Evolutionary conservation across 2,329 filamentous ascomycete genomes (phyloP).

Genomic region (Botrytis squamosa): DNA sequence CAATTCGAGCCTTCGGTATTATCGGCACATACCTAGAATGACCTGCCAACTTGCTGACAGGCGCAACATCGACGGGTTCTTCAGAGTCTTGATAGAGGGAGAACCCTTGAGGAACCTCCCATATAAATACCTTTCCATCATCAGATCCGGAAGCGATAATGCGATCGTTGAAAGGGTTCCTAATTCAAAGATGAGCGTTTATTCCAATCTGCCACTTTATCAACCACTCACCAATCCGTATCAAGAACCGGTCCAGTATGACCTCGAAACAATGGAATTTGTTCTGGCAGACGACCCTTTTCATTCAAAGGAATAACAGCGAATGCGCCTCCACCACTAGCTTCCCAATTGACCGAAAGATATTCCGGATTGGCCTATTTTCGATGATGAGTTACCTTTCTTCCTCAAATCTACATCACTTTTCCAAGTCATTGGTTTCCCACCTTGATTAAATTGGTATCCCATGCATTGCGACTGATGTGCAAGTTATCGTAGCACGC

Average conservation of each 20-base stretch:
- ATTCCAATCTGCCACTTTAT: background rate
- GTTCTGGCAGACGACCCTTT: slow-evolving; percentile 85
- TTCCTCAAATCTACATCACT: background rate
- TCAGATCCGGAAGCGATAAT: slow-evolving; percentile 92
- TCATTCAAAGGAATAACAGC: slow-evolving; percentile 91
- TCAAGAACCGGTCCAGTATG: slow-evolving; percentile 95
- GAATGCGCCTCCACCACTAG: slow-evolving; percentile 92
- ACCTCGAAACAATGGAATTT: slow-evolving; percentile 90
- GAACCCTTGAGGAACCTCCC: slow-evolving; percentile 89
- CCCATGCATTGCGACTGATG: slow-evolving; percentile 98
- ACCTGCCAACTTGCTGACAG: slow-evolving; percentile 77
- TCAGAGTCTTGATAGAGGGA: slow-evolving; percentile 81
- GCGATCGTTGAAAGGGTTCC: slow-evolving; percentile 94
- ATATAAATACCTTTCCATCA: slow-evolving; percentile 95
- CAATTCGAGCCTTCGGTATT: slow-evolving; percentile 1
- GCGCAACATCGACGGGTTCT: slow-evolving; percentile 76
- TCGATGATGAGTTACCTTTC: slow-evolving; percentile 29
- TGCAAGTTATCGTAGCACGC: slow-evolving; percentile 98
- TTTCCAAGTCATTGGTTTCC: slow-evolving; percentile 16
- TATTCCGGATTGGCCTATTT: slow-evolving; percentile 88
- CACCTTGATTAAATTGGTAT: slow-evolving; percentile 97
- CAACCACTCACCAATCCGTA: slow-evolving; percentile 79
- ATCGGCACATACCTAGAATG: slow-evolving; percentile 69
- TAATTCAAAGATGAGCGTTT: slow-evolving; percentile 40
- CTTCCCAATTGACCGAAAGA: slow-evolving; percentile 97